Percentiles rank a stretch among this genome's conserved stretches.
These are phyloP conservation scores for Dryadomyces quercivorus DNA, from an alignment of 2,329 filamentous ascomycete species.

Conservation along the genomic window DNA sequence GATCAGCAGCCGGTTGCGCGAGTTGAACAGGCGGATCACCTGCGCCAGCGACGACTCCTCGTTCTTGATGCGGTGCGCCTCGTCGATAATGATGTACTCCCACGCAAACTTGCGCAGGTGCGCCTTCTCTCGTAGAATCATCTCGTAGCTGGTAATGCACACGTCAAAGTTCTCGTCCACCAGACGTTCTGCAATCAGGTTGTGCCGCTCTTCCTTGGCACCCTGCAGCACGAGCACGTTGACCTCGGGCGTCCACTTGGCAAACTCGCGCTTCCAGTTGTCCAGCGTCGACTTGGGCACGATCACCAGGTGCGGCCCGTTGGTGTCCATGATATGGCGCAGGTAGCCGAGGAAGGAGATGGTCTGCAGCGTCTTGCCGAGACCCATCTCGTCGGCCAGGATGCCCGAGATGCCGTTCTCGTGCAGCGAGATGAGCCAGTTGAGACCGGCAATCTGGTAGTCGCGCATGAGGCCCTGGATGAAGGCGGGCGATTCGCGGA, in stretches of 20 bases:
- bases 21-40: slow-evolving; percentile 93
- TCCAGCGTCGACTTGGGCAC: slow-evolving; percentile 97
- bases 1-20: slow-evolving; percentile 85
- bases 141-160: slow-evolving; percentile 97
- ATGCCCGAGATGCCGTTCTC: slow-evolving; percentile 99
- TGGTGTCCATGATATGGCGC: slow-evolving; percentile 79
- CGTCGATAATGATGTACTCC: slow-evolving; percentile 99
- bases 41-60: slow-evolving; percentile 95
- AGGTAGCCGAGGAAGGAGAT: slow-evolving; percentile 95
- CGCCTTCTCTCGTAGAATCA: slow-evolving; percentile 91
- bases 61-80: slow-evolving; percentile 98
- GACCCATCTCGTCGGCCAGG: slow-evolving; percentile 94
- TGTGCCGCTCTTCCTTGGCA: slow-evolving; percentile 82
- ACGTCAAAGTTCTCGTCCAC: slow-evolving; percentile 94
- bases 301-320: slow-evolving; percentile 77
- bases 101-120: slow-evolving; percentile 96
- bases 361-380: slow-evolving; percentile 95
- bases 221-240: slow-evolving; percentile 90
- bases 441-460: slow-evolving; percentile 89
- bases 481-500: slow-evolving; percentile 86
- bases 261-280: slow-evolving; percentile 96
- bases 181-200: slow-evolving; percentile 82
- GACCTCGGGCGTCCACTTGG: slow-evolving; percentile 88
- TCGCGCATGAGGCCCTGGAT: slow-evolving; percentile 86
- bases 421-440: slow-evolving; percentile 95